Evolutionary conservation across 2,329 filamentous ascomycete species (phyloP).

Genomic region (Colletotrichum godetiae): DNA sequence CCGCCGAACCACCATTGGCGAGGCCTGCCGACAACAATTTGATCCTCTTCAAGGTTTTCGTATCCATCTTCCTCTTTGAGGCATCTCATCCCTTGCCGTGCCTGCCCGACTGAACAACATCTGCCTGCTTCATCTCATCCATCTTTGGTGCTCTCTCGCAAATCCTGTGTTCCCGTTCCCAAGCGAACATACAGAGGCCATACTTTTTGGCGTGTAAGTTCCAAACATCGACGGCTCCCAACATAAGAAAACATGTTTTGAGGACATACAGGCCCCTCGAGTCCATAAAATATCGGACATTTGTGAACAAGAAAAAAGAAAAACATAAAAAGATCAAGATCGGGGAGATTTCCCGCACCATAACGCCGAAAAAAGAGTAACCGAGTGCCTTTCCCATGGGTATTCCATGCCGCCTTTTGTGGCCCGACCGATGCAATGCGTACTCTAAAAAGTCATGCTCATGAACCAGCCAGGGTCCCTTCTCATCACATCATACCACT

Average conservation of each 20-base stretch:
- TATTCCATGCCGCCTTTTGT: slow-evolving; percentile 24
- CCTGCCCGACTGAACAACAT: not conserved
- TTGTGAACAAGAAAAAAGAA: not conserved
- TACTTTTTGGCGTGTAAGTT: not conserved
- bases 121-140: not conserved
- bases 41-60: not conserved
- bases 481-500: slow-evolving; percentile 21
- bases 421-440: slow-evolving; percentile 33
- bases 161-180: not conserved
- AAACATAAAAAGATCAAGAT: not conserved
- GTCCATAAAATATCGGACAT: not conserved
- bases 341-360: not conserved
- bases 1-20: not conserved
- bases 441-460: slow-evolving; percentile 37
- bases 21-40: not conserved
- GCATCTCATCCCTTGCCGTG: not conserved
- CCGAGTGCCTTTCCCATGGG: slow-evolving; percentile 15
- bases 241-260: not conserved
- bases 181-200: slow-evolving; percentile 1
- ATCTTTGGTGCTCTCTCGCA: not conserved
- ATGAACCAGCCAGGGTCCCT: slow-evolving; percentile 24
- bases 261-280: not conserved
- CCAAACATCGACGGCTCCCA: not conserved
- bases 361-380: slow-evolving; percentile 16
- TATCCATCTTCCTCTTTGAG: not conserved